Conservation (phyloP, 106 monocot genomes). For the Dactylorhiza incarnata region DNA sequence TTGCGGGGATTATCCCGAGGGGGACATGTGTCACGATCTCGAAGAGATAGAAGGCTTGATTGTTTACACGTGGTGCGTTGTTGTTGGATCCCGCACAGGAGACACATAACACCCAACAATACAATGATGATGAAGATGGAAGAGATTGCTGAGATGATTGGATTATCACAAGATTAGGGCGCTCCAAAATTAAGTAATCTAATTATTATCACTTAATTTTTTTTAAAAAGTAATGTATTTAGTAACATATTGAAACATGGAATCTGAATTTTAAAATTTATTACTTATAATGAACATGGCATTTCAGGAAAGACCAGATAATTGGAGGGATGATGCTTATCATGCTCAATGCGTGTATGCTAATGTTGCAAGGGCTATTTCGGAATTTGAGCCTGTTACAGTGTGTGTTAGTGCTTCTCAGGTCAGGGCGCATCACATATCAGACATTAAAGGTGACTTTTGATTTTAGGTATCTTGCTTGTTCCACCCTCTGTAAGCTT, state of each 20-base stretch:
- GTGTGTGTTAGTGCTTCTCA: slow-evolving; percentile 51
- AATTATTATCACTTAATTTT: background rate
- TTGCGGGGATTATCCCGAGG: too few relatives aligned
- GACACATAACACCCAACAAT: too few relatives aligned
- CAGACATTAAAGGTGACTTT: background rate
- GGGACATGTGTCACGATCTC: too few relatives aligned
- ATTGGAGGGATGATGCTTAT: slow-evolving; percentile 64
- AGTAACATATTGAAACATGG: background rate
- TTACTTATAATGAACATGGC: background rate
- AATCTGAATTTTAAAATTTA: background rate
- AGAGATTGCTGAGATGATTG: background rate
- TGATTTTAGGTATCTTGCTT: background rate
- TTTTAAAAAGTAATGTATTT: background rate
- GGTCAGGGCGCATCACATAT: slow-evolving; percentile 21
- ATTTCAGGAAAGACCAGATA: slow-evolving; percentile 78
- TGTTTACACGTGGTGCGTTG: too few relatives aligned
- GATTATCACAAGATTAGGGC: background rate
- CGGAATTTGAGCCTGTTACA: slow-evolving; percentile 78
- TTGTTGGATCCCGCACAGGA: too few relatives aligned
- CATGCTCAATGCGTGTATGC: slow-evolving; percentile 50
- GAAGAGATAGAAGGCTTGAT: too few relatives aligned
- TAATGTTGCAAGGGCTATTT: slow-evolving; percentile 62
- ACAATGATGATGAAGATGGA: background rate
- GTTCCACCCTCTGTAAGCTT: background rate
- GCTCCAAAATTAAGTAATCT: background rate